A percentile compares a stretch with the other conserved stretches of the same genome.
phyloP scores from a whole-genome alignment of 305 asterid genomes.

The Solanum chacoense region DNA sequence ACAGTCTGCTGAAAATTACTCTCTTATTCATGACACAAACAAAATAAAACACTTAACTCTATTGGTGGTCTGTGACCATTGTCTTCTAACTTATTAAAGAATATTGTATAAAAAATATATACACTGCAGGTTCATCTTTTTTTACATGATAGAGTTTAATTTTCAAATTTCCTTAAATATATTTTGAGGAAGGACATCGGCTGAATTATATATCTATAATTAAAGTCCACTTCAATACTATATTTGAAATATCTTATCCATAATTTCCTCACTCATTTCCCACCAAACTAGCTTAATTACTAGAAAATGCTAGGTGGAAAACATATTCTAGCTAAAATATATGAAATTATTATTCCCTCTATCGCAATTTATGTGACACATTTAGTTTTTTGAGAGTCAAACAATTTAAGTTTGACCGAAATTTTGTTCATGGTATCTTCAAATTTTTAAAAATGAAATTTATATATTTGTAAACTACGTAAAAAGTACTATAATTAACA shows the following conservation, averaged over 20 bases:
- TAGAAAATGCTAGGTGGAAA: not conserved
- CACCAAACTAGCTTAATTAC: not conserved
- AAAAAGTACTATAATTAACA: no score
- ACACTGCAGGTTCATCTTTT: not conserved
- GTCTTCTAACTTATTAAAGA: not conserved
- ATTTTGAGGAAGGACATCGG: not conserved
- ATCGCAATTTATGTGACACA: no score
- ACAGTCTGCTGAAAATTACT: slow-evolving; percentile 20
- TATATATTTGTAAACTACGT: no score
- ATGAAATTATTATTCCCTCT: no score
- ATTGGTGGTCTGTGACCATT: slow-evolving; percentile 11
- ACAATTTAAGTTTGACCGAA: no score
- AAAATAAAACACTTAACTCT: slow-evolving; percentile 15
- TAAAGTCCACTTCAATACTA: not conserved
- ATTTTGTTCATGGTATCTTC: no score
- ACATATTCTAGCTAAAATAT: not conserved
- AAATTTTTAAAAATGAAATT: no score
- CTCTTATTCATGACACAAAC: slow-evolving; percentile 18
- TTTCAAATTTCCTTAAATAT: not conserved
- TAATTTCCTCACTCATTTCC: not conserved
- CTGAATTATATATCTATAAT: not conserved
- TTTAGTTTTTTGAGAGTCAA: no score
- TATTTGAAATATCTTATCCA: not conserved
- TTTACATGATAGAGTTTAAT: not conserved
- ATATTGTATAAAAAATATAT: not conserved